These are phyloP conservation scores for Collariella sp. DNA, from an alignment of 495 filamentous ascomycete species.

Conservation along the genomic window DNA sequence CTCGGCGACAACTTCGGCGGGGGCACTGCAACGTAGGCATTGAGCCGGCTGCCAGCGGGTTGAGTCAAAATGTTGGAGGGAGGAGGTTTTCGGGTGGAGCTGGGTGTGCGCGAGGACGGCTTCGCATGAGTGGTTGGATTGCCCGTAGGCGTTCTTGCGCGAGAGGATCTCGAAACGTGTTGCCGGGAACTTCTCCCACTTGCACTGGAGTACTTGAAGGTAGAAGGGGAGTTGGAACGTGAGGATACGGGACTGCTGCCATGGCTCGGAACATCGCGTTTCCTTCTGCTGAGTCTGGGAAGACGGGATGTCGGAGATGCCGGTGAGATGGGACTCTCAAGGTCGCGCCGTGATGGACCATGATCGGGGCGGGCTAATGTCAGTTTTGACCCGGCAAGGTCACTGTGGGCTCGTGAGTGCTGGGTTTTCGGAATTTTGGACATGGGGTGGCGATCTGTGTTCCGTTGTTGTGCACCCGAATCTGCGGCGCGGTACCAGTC, in stretches of 20 bases:
- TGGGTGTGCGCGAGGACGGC: conserved; percentile 29
- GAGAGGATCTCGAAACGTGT: conserved; percentile 12
- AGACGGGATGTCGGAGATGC: conserved; percentile 35
- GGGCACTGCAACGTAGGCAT: conserved; percentile 45
- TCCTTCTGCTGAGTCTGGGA: conserved; percentile 36
- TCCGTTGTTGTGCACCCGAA: conserved; percentile 24
- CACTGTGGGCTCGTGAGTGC: conserved; percentile 40
- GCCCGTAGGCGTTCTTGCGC: conserved; percentile 30
- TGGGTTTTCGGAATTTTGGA: conserved; percentile 31
- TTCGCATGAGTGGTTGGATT: conserved; percentile 26
- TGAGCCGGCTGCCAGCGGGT: conserved; percentile 35
- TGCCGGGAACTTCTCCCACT: conserved; percentile 36
- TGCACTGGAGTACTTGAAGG: conserved; percentile 29
- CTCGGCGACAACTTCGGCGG: conserved; percentile 53
- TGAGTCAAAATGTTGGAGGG: conserved; percentile 24
- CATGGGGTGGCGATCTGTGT: conserved; percentile 20
- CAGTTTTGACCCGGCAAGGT: conserved; percentile 35
- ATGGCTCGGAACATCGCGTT: conserved; percentile 33
- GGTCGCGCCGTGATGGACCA: conserved; percentile 14
- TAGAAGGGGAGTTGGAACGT: conserved; percentile 43
- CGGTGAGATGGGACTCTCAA: conserved; percentile 6
- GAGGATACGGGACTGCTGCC: conserved; percentile 43
- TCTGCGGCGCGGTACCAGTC: conserved; percentile 44
- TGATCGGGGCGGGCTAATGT: conserved; percentile 22
- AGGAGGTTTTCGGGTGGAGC: conserved; percentile 25